A percentile compares a stretch with the other conserved stretches of the same genome.
phyloP scores from a whole-genome alignment of 306 rosid species.

The Vigna unguiculata region DNA sequence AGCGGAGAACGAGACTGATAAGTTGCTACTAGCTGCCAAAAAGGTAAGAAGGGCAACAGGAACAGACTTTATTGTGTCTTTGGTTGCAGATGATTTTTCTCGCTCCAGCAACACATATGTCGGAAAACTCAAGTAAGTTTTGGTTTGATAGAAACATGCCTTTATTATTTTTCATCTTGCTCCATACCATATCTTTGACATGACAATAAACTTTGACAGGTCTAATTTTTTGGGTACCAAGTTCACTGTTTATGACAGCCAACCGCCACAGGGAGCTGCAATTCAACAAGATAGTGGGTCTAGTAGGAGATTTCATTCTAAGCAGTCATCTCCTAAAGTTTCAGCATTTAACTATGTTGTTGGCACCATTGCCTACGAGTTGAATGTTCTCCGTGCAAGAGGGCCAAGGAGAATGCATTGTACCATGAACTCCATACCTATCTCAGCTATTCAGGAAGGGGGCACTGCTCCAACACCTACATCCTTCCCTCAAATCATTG shows the following conservation, averaged over 20 bases:
- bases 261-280: slow-evolving; percentile 54
- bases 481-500: slow-evolving; percentile 48
- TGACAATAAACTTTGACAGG: slow-evolving; percentile 59
- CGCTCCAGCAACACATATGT: slow-evolving; percentile 70
- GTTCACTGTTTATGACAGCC: slow-evolving; percentile 72
- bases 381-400: slow-evolving; percentile 71
- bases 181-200: slow-evolving; percentile 32
- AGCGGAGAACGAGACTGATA: slow-evolving; percentile 77
- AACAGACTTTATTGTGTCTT: slow-evolving; percentile 70
- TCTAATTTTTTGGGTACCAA: slow-evolving; percentile 85
- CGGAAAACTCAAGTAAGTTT: slow-evolving; percentile 82
- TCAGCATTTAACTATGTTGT: slow-evolving; percentile 67
- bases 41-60: slow-evolving; percentile 79
- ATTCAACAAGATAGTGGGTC: slow-evolving; percentile 48
- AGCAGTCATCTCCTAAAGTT: slow-evolving; percentile 79
- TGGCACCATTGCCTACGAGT: slow-evolving; percentile 69
- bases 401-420: slow-evolving; percentile 88
- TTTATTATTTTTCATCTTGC: neutral
- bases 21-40: slow-evolving; percentile 83
- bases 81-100: slow-evolving; percentile 74
- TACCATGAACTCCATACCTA: slow-evolving; percentile 67
- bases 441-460: slow-evolving; percentile 78
- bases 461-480: slow-evolving; percentile 78
- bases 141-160: slow-evolving; percentile 1
- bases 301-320: slow-evolving; percentile 66